Conservation (phyloP, 202 grass and related monocot genomes). For the Brachypodium distachyon region DNA sequence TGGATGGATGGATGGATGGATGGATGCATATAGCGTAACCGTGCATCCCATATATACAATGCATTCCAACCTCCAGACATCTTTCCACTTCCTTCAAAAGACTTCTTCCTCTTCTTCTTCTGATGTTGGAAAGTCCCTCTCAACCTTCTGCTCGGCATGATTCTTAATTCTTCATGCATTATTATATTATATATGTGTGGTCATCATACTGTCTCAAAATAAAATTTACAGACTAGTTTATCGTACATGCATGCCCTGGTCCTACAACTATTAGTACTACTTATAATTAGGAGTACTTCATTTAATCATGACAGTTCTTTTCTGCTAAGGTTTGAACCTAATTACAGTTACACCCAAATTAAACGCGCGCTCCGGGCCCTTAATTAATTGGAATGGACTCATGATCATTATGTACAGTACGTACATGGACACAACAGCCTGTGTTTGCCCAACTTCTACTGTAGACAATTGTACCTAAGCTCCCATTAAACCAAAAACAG, state of each 20-base stretch:
- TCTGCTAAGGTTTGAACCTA: not conserved
- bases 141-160: conserved; percentile 31
- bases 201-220: not conserved
- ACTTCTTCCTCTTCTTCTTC: conserved; percentile 2
- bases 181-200: no score
- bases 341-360: not conserved
- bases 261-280: no score
- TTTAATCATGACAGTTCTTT: not conserved
- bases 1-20: no score
- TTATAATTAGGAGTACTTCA: not conserved
- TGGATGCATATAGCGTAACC: not conserved
- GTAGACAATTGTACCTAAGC: conserved; percentile 10
- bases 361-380: no score
- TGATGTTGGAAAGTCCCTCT: conserved; percentile 71
- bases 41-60: no score
- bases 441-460: not conserved
- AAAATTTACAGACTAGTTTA: no score
- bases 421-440: conserved; percentile 7
- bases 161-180: conserved; percentile 31
- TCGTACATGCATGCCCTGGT: no score
- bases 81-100: not conserved
- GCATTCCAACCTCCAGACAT: conserved; percentile 20
- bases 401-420: conserved; percentile 6
- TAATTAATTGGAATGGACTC: not conserved
- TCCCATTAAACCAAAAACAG: not conserved